Evolutionary conservation across 208 protist genomes (phyloP).

Genomic region (Lotmaria passim): DNA sequence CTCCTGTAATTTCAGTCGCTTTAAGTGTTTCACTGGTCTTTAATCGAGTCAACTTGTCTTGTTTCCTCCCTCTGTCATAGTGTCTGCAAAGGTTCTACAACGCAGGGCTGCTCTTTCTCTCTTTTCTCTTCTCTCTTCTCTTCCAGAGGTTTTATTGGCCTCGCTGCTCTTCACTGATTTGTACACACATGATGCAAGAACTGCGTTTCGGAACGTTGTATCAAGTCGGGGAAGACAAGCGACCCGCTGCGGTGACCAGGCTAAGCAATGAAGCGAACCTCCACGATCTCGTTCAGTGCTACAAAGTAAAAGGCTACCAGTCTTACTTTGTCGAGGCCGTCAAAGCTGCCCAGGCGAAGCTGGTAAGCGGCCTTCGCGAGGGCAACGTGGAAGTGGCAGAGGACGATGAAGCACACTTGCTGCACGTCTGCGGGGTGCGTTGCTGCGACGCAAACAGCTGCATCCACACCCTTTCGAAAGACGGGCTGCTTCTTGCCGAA

Average conservation of each 20-base stretch:
- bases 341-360: background rate
- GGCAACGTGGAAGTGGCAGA: constrained; percentile 4
- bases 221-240: background rate
- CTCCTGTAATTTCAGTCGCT: too few relatives aligned
- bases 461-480: background rate
- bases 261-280: constrained; percentile 16
- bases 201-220: background rate
- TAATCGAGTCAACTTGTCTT: background rate
- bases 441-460: constrained; percentile 19
- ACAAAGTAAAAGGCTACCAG: constrained; percentile 6
- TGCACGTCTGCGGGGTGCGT: constrained; percentile 1
- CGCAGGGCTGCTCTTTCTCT: too few relatives aligned
- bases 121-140: too few relatives aligned
- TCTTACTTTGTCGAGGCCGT: constrained; percentile 4
- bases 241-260: background rate
- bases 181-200: background rate
- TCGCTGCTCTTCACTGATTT: too few relatives aligned
- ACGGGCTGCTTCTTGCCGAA: background rate
- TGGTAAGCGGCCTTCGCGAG: constrained; percentile 6
- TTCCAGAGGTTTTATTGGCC: too few relatives aligned
- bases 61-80: too few relatives aligned
- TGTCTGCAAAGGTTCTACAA: too few relatives aligned
- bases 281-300: background rate
- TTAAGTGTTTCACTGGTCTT: too few relatives aligned
- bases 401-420: constrained; percentile 12